These are phyloP conservation scores for Hyaloperonospora arabidopsidis DNA, from an alignment of 352 stramenopile genomes.

Conservation along the genomic window DNA sequence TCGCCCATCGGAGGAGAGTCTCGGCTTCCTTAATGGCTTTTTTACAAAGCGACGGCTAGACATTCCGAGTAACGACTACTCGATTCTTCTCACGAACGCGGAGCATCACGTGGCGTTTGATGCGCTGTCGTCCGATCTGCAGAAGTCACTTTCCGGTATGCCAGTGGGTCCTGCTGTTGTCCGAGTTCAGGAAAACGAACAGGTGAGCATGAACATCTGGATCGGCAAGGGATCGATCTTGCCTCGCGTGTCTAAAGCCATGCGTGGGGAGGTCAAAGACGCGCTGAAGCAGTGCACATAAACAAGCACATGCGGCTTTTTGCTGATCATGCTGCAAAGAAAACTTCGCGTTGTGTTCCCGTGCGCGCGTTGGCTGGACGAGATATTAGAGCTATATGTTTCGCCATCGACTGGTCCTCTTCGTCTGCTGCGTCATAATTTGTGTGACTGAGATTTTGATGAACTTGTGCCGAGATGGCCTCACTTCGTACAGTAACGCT, in stretches of 20 bases:
- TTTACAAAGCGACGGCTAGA: constrained; percentile 74
- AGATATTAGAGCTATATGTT: too few relatives aligned
- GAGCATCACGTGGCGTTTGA: constrained; percentile 51
- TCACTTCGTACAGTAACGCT: too few relatives aligned
- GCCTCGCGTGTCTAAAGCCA: constrained; percentile 67
- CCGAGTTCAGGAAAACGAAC: constrained; percentile 30
- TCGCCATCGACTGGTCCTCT: too few relatives aligned
- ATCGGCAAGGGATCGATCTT: constrained; percentile 61
- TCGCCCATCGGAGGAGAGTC: constrained; percentile 78
- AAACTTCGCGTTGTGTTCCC: too few relatives aligned
- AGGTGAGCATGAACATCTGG: constrained; percentile 72
- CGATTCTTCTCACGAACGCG: constrained; percentile 35
- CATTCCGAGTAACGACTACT: constrained; percentile 39
- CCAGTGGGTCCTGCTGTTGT: constrained; percentile 54
- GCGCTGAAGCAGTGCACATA: constrained; percentile 26
- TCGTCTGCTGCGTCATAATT: too few relatives aligned
- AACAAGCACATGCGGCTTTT: constrained; percentile 10
- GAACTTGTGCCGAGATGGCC: too few relatives aligned
- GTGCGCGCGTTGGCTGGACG: too few relatives aligned
- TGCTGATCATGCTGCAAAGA: neutral
- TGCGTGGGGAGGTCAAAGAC: constrained; percentile 47
- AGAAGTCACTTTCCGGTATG: constrained; percentile 28
- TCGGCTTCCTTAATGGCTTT: constrained; percentile 79
- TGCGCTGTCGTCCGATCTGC: constrained; percentile 31
- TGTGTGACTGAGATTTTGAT: too few relatives aligned